A percentile compares a stretch with the other conserved stretches of the same genome.
Conservation (phyloP, 495 filamentous ascomycete genomes). For the Penicillium herquei region DNA sequence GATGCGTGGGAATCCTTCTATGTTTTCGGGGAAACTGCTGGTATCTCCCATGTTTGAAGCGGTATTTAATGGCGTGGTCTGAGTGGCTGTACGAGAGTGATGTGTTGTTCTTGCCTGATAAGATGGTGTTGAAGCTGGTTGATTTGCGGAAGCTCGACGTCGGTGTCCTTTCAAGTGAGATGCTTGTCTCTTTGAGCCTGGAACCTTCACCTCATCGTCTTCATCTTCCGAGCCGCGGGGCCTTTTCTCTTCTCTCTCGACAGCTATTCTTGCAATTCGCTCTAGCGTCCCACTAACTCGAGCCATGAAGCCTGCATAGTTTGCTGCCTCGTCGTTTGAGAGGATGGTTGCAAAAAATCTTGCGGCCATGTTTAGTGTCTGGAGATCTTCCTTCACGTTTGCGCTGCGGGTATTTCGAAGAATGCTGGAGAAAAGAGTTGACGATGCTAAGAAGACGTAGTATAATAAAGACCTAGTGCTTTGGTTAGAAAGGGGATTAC, state of each 20-base stretch:
- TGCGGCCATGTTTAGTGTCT: slow-evolving; percentile 82
- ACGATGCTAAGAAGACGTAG: slow-evolving; percentile 88
- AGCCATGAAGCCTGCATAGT: slow-evolving; percentile 84
- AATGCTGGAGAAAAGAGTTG: slow-evolving; percentile 92
- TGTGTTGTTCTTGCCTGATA: too few species aligned
- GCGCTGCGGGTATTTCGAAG: slow-evolving; percentile 82
- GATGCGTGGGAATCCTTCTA: slow-evolving; percentile 38
- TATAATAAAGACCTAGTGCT: slow-evolving; percentile 79
- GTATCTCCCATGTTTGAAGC: slow-evolving; percentile 4
- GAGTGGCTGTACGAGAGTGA: too few species aligned
- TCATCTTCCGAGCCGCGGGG: slow-evolving; percentile 9
- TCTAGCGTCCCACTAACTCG: slow-evolving; percentile 87
- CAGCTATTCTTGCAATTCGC: slow-evolving; percentile 78
- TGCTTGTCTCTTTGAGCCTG: slow-evolving; percentile 12
- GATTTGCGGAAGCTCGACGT: too few species aligned
- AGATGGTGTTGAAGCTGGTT: too few species aligned
- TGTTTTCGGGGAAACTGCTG: slow-evolving; percentile 29
- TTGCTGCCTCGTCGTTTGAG: slow-evolving; percentile 61
- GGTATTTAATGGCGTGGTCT: slow-evolving; percentile 9
- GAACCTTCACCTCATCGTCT: slow-evolving; percentile 11
- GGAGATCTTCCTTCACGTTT: slow-evolving; percentile 77
- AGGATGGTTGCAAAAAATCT: slow-evolving; percentile 79
- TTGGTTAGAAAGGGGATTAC: slow-evolving; percentile 8
- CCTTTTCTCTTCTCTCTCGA: slow-evolving; percentile 77
- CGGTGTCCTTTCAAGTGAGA: not conserved